These are phyloP conservation scores for Knoxia roxburghii DNA, from an alignment of 257 asterid species.

Conservation along the genomic window DNA sequence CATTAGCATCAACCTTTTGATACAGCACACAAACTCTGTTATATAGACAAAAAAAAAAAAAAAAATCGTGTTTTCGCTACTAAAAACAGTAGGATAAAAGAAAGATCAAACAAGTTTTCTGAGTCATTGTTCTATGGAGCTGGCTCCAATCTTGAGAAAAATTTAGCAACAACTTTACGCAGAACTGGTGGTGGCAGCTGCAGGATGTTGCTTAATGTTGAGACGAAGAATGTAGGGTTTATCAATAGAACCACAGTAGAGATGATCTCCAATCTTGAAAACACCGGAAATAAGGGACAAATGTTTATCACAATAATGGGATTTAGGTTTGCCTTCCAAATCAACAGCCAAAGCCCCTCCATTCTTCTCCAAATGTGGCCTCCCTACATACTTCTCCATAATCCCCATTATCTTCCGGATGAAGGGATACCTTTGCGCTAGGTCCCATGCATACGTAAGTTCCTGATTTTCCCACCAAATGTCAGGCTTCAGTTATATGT, in stretches of 20 bases:
- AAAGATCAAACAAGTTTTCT: too few relatives aligned
- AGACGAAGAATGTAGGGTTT: constrained; percentile 51
- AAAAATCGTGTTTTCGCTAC: too few relatives aligned
- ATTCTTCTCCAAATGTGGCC: constrained; percentile 33
- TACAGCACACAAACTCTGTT: too few relatives aligned
- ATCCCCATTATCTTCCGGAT: constrained; percentile 47
- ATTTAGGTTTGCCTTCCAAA: constrained; percentile 63
- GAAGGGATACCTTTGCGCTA: constrained; percentile 39
- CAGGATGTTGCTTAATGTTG: constrained; percentile 47
- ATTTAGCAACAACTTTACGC: background rate
- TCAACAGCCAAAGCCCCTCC: constrained; percentile 61
- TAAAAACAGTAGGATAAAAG: too few relatives aligned
- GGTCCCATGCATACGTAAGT: constrained; percentile 15
- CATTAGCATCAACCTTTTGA: too few relatives aligned
- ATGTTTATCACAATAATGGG: constrained; percentile 41
- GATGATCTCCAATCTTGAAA: constrained; percentile 52
- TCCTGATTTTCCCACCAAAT: constrained; percentile 56
- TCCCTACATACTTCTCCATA: constrained; percentile 26
- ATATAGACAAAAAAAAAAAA: too few relatives aligned
- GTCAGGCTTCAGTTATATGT: too few relatives aligned
- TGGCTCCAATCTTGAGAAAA: too few relatives aligned
- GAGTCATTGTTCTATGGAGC: too few relatives aligned
- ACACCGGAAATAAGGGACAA: constrained; percentile 30
- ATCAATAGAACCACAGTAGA: constrained; percentile 49
- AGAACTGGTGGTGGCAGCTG: constrained; percentile 20